phyloP scores from a whole-genome alignment of 208 protist genomes.

The Sergeia podlipaevii region DNA sequence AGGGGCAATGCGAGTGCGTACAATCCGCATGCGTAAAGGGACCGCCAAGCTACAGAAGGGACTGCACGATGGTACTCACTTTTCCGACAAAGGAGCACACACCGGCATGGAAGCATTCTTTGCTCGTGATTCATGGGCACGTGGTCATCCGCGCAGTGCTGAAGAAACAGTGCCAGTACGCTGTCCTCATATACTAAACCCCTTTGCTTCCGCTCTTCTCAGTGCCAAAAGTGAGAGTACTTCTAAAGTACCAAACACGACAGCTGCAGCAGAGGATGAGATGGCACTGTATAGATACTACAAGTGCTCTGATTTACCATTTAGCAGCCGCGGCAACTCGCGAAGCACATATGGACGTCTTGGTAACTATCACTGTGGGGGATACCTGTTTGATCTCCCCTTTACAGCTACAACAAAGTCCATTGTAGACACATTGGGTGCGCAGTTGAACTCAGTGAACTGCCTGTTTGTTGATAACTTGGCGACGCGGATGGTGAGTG shows the following conservation, averaged over 20 bases:
- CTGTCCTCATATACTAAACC: conserved; percentile 6
- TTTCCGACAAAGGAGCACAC: too few species aligned
- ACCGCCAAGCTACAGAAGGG: conserved; percentile 12
- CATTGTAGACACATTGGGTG: neutral
- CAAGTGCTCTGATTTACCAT: neutral
- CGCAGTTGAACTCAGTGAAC: neutral
- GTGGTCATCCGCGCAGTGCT: neutral
- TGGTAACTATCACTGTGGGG: conserved; percentile 26
- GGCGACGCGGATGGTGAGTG: conserved; percentile 15
- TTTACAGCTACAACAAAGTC: conserved; percentile 10
- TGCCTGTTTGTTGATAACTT: conserved; percentile 23
- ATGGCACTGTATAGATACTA: conserved; percentile 12
- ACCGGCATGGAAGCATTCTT: neutral
- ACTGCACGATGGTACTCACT: conserved; percentile 5
- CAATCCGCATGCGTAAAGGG: conserved; percentile 14
- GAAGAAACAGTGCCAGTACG: neutral
- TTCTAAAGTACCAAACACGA: neutral
- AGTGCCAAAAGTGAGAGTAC: too few species aligned
- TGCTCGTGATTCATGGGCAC: conserved; percentile 2
- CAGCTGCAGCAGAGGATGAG: neutral
- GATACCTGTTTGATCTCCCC: conserved; percentile 29
- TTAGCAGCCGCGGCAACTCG: neutral
- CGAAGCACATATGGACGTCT: neutral
- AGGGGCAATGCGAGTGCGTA: conserved; percentile 28
- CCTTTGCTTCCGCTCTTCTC: too few species aligned